Evolutionary conservation across 108 stramenopile genomes (phyloP), one percentile per base, ranked within the genome.

Genomic region (Licmophora abbreviata): DNA sequence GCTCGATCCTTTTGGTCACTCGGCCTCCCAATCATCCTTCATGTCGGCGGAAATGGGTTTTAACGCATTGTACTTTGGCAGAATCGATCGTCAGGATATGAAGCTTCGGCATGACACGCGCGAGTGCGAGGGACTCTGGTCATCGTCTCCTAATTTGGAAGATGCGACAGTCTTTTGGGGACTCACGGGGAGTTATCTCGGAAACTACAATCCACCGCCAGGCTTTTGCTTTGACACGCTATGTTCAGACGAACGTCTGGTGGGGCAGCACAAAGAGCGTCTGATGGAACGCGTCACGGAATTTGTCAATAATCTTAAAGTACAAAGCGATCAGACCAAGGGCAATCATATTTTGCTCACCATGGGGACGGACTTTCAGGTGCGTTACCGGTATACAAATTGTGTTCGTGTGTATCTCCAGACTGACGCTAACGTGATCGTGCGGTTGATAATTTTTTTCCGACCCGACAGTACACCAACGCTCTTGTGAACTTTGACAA

Each of bases 1-100:
- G 60, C 69, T 96, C 24, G 97, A 98, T 77, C 97, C 97, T 11
- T 98, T 98, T 59, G 97, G 97, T 0, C 97, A 98, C 69, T 88
- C 88, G 12, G 65, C 88, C 22, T 85, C 95, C 3, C 95, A 98
- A 51, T 88, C 87, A 6, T 81, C 83, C 32, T 58, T 93, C 43
- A 53, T 99, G 53, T 72, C 88, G 7, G 55, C 54, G 4, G 61
- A 73, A 43, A 67, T 83, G 25, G 97, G 97, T 1, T 93, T 95
- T 41, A 77, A 95, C 51, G 92, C 94, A 0, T 38, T 98, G 4
- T 98, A 85, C 65, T 91, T 93, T 64, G 95, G 93, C 3, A 77
- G 95, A 34, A 97, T 97, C 41, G 93, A 98, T 61, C 93, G 92
- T 57, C 86, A 95, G 41, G 95, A 98, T 66, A 59, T 94, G 47